A percentile compares a stretch with the other conserved stretches of the same genome.
Conservation (phyloP, 164 flowering plant genomes). For the Nymphaea colorata region DNA sequence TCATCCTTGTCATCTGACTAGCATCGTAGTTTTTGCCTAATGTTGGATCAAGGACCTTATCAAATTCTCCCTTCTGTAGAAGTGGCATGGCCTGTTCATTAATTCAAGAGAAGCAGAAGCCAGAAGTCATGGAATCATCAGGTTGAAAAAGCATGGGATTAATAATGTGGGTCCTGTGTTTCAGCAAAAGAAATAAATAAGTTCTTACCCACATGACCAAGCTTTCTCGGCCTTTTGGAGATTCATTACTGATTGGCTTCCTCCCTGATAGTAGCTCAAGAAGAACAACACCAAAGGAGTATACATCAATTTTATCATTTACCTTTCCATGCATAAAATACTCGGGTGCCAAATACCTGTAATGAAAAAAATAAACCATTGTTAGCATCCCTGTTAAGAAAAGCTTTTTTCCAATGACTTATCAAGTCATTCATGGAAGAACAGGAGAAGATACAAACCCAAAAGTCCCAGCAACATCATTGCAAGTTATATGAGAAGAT, state of each 20-base stretch:
- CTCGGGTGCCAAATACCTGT: conserved; percentile 97
- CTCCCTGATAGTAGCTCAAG: conserved; percentile 95
- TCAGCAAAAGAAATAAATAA: background rate
- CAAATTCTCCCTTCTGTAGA: conserved; percentile 41
- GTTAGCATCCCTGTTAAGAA: background rate
- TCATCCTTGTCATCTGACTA: conserved; percentile 68
- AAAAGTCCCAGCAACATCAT: conserved; percentile 92
- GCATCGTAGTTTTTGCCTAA: conserved; percentile 38
- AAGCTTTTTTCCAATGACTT: background rate
- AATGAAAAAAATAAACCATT: conserved; percentile 4
- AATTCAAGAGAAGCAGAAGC: background rate
- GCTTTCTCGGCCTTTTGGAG: conserved; percentile 85
- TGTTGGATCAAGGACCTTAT: conserved; percentile 49
- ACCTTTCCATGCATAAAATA: conserved; percentile 94
- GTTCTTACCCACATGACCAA: conserved; percentile 87
- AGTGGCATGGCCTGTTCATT: conserved; percentile 62
- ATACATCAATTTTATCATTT: conserved; percentile 83
- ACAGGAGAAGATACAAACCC: conserved; percentile 42
- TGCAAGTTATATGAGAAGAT: conserved; percentile 52
- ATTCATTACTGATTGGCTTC: conserved; percentile 68
- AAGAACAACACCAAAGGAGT: conserved; percentile 92
- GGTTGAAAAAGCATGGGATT: background rate
- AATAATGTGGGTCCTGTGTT: background rate
- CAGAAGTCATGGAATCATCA: background rate
- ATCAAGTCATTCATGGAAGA: background rate